These are phyloP conservation scores for Citrus sp. DNA, from an alignment of 345 rosid genomes.

Conservation along the genomic window DNA sequence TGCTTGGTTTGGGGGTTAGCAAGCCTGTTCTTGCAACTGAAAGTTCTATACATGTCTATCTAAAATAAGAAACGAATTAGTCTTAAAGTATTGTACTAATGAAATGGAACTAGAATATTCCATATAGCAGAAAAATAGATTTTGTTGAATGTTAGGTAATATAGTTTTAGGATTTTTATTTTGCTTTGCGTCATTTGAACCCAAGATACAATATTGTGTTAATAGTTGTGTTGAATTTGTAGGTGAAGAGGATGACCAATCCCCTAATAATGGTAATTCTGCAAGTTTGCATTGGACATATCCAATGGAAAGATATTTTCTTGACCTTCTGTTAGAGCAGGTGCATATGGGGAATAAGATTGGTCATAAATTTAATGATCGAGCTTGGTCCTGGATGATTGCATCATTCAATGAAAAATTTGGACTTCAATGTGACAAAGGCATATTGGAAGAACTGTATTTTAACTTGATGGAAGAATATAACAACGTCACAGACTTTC, in stretches of 20 bases:
- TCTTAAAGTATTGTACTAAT: neutral
- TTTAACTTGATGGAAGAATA: constrained; percentile 58
- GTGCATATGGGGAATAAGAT: constrained; percentile 40
- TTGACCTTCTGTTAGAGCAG: constrained; percentile 63
- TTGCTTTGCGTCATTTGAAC: neutral
- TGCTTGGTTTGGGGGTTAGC: neutral
- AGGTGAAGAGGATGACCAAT: constrained; percentile 33
- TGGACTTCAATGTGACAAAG: constrained; percentile 39
- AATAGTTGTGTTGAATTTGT: constrained; percentile 10
- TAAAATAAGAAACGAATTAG: neutral
- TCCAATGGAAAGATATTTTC: constrained; percentile 49
- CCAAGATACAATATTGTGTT: neutral
- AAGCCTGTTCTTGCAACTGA: neutral
- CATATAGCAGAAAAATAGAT: neutral
- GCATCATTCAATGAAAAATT: constrained; percentile 52
- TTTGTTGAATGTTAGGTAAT: neutral
- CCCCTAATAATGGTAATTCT: constrained; percentile 20
- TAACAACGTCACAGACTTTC: constrained; percentile 46
- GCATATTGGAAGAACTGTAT: constrained; percentile 47
- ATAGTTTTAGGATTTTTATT: neutral
- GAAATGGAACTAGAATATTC: neutral
- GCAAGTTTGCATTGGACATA: constrained; percentile 29
- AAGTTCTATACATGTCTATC: neutral
- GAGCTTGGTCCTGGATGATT: constrained; percentile 56
- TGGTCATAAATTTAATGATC: constrained; percentile 46